phyloP scores from a whole-genome alignment of 805 yeast genomes.

The Groenewaldozyma tartarivorans region DNA sequence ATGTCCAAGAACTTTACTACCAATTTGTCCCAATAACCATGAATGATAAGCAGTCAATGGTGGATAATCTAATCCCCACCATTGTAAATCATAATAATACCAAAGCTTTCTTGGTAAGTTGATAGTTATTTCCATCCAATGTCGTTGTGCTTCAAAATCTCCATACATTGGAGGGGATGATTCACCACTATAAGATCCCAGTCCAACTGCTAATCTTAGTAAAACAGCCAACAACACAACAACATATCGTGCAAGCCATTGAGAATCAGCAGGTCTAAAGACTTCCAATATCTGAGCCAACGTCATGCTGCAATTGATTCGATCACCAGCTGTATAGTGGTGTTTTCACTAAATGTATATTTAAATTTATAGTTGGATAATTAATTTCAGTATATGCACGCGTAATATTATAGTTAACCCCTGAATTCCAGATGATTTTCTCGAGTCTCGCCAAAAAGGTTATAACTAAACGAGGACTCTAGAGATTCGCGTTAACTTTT shows the following conservation, averaged over 20 bases:
- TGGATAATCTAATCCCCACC: slow-evolving; percentile 98
- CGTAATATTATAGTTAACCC: too few species aligned
- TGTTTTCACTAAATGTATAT: too few species aligned
- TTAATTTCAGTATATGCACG: too few species aligned
- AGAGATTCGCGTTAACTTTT: too few species aligned
- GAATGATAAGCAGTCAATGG: slow-evolving; percentile 94
- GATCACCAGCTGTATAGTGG: too few species aligned
- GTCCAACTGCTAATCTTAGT: slow-evolving; percentile 73
- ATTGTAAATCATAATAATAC: slow-evolving; percentile 82
- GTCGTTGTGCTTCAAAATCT: slow-evolving; percentile 96
- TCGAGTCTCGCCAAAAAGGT: too few species aligned
- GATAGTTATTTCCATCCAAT: slow-evolving; percentile 90
- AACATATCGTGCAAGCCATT: slow-evolving; percentile 83
- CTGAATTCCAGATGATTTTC: too few species aligned
- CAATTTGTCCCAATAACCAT: slow-evolving; percentile 63
- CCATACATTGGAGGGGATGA: slow-evolving; percentile 74
- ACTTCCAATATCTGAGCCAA: slow-evolving; percentile 68
- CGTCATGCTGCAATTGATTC: too few species aligned
- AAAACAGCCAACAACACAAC: slow-evolving; percentile 49
- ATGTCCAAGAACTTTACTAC: slow-evolving; percentile 40
- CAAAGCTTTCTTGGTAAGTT: slow-evolving; percentile 65
- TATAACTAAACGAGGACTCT: too few species aligned
- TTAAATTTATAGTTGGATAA: too few species aligned
- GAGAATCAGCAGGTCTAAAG: slow-evolving; percentile 72
- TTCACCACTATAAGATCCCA: slow-evolving; percentile 80